These are phyloP conservation scores for Punica granatum DNA, from an alignment of 345 rosid genomes.

Conservation along the genomic window DNA sequence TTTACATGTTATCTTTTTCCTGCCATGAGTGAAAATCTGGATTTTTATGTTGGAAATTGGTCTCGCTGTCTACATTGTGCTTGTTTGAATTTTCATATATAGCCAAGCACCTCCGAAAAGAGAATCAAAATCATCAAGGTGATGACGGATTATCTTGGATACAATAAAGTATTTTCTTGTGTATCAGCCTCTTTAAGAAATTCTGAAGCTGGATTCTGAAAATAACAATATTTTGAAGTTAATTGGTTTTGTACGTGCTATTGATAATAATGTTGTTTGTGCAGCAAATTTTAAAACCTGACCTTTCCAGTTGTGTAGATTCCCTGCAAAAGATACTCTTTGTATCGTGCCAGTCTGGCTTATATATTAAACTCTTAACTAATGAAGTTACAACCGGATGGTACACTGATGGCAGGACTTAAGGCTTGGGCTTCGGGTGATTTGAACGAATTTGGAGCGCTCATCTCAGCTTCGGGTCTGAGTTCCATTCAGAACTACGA, in stretches of 20 bases:
- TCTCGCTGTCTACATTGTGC: background rate
- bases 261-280: constrained; percentile 6
- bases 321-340: background rate
- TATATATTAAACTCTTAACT: background rate
- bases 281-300: constrained; percentile 41
- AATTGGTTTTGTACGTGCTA: background rate
- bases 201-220: background rate
- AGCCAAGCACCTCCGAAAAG: background rate
- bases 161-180: background rate
- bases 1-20: background rate
- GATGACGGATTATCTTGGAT: background rate
- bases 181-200: background rate
- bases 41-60: background rate
- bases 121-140: background rate
- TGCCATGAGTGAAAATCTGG: background rate
- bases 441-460: constrained; percentile 59
- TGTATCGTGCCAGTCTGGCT: background rate
- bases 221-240: background rate
- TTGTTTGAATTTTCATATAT: background rate
- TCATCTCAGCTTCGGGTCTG: constrained; percentile 80
- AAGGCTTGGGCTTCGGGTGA: constrained; percentile 80
- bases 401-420: constrained; percentile 40
- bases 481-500: constrained; percentile 88
- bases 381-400: background rate
- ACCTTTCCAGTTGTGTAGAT: background rate